A percentile compares a stretch with the other conserved stretches of the same genome.
Evolutionary conservation across 2,329 filamentous ascomycete genomes (phyloP).

Genomic region (Drechslera avenae): DNA sequence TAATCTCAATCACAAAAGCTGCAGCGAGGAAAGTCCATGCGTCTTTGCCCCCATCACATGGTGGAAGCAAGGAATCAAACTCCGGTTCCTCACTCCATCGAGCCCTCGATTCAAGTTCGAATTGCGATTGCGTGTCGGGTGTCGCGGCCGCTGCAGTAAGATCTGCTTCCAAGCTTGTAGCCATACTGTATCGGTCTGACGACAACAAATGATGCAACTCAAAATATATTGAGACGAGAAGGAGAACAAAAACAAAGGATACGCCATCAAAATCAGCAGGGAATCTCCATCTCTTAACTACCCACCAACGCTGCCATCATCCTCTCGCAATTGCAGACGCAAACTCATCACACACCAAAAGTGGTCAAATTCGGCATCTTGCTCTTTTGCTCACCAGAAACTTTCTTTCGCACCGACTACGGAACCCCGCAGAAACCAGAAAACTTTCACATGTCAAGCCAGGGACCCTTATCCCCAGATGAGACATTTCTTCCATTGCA

Average conservation of each 20-base stretch:
- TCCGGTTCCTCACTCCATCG: conserved; percentile 11
- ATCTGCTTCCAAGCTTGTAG: background rate
- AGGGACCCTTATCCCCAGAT: background rate
- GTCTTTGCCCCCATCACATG: conserved; percentile 56
- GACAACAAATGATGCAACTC: no score
- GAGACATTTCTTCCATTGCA: background rate
- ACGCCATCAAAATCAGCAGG: background rate
- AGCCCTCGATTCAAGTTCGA: conserved; percentile 7
- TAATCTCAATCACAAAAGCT: conserved; percentile 56
- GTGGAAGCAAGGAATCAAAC: conserved; percentile 45
- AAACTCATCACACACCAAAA: background rate
- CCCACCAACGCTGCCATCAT: background rate
- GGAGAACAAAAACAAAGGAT: no score
- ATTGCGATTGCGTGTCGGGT: conserved; percentile 1
- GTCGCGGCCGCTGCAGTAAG: background rate
- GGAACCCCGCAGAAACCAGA: no score
- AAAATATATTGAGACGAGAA: no score
- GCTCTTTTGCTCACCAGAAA: no score
- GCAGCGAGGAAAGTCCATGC: conserved; percentile 59
- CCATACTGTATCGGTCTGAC: background rate
- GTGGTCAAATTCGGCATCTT: no score
- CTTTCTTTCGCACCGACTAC: no score
- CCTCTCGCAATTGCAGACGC: background rate
- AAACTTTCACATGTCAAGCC: no score
- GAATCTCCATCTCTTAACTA: background rate